Conservation (phyloP, 2,329 filamentous ascomycete species). For the Ciborinia camelliae region DNA sequence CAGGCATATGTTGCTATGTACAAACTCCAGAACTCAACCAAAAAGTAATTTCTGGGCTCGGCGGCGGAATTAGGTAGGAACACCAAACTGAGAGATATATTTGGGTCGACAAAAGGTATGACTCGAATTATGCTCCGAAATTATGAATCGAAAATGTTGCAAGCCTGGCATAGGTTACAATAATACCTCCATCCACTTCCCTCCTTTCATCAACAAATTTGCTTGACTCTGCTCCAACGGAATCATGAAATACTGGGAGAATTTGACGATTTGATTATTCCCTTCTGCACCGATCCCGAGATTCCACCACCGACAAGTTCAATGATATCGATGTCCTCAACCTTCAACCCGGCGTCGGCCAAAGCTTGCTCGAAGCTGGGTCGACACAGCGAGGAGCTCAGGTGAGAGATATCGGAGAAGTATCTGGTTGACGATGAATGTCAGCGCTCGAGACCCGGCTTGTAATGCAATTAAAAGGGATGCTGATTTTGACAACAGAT, state of each 20-base stretch:
- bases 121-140: too few relatives aligned
- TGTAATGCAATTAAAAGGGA: conserved; percentile 74
- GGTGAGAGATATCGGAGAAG: conserved; percentile 86
- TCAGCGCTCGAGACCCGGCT: conserved; percentile 79
- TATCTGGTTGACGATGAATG: conserved; percentile 88
- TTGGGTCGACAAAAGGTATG: too few relatives aligned
- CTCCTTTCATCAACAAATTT: too few relatives aligned
- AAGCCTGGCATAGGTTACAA: too few relatives aligned
- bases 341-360: conserved; percentile 84
- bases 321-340: conserved; percentile 87
- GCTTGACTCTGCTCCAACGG: too few relatives aligned
- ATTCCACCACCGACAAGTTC: conserved; percentile 94
- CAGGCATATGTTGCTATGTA: neutral
- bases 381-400: conserved; percentile 75
- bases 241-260: too few relatives aligned
- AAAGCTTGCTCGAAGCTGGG: conserved; percentile 92
- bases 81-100: neutral
- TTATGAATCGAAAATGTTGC: too few relatives aligned
- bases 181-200: too few relatives aligned
- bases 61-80: neutral
- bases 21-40: neutral
- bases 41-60: neutral
- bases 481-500: too few relatives aligned
- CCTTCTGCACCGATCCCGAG: too few relatives aligned
- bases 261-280: too few relatives aligned